Base-by-base conservation (phyloP, 768 basidiomycete genomes). In the Collybia sp. region DNA sequence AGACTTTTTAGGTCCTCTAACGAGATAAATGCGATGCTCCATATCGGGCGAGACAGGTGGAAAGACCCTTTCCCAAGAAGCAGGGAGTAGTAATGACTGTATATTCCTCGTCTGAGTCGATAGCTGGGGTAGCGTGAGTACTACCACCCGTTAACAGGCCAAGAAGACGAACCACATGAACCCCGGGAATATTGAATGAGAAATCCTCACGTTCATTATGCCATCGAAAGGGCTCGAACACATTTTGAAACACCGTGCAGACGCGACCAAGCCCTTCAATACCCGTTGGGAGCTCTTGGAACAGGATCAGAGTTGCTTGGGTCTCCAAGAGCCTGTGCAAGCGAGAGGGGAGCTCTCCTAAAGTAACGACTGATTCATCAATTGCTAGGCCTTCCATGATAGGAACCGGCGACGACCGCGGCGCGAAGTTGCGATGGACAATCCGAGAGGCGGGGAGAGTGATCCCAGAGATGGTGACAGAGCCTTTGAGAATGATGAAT, bases 1-100 rank as follows among this genome's bases (percentile, higher is more conserved):
- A 6, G 80, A 75, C 42, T 88, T 83, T 63, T 90, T 94, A 1
- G 88, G 78, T 1, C 95, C 95, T 57, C 84, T 90, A 16, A 98
- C 74, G 2, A 96, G 58, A 49, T 72, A 83, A 0, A 85, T 65
- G 0, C 63, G 46, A 38, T 55, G 45, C 43, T 31, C 44, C 20
- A 19, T 38, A 40, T n/a, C 46, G 60, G 50, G 33, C 32, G 49
- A 13, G 8, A 41, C 25, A 8, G 45, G 46, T 12, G 54, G 44
- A 34, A 79, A 56, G n/a, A 67, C 65, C 20, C 53, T 50, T 15
- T 58, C 53, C 72, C 74, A 75, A 3, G 71, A 65, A 9, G 61
- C 49, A 12, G 70, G 66, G 1, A 74, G 44, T 5, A 58, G 52
- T 43, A 71, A 71, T 1, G 66, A 60, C 40, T 67, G 62, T 4